Evolutionary conservation across 2,329 filamentous ascomycete species (phyloP).

Genomic region (Lithohypha guttulata): DNA sequence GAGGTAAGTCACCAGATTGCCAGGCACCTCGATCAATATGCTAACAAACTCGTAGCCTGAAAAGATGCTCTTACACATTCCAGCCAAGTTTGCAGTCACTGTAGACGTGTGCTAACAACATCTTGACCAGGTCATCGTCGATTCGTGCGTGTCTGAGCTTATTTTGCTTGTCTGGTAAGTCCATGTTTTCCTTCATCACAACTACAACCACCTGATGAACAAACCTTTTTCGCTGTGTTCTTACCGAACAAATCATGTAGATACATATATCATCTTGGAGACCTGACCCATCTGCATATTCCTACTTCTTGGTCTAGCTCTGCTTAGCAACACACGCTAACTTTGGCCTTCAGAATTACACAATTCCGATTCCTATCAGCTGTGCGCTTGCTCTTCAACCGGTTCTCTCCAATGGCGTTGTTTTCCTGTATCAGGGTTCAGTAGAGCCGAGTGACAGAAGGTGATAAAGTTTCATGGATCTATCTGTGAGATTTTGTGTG

Average conservation of each 20-base stretch:
- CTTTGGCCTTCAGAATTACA: too few relatives aligned
- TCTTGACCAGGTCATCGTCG: constrained; percentile 6
- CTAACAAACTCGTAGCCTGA: constrained; percentile 26
- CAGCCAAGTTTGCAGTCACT: constrained; percentile 17
- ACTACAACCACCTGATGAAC: constrained; percentile 44
- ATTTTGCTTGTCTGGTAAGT: constrained; percentile 1
- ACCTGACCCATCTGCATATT: too few relatives aligned
- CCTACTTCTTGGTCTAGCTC: too few relatives aligned
- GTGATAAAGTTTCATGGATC: too few relatives aligned
- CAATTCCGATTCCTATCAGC: too few relatives aligned
- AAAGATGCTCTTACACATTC: constrained; percentile 26
- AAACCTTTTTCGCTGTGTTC: constrained; percentile 53
- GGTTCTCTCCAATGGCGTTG: too few relatives aligned
- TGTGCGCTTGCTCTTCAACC: too few relatives aligned
- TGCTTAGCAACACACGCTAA: too few relatives aligned
- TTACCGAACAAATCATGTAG: constrained; percentile 51
- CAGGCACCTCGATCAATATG: background rate
- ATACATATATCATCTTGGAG: constrained; percentile 54
- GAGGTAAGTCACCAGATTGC: constrained; percentile 36
- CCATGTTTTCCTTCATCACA: constrained; percentile 11
- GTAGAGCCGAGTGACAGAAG: too few relatives aligned
- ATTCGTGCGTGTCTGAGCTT: constrained; percentile 2
- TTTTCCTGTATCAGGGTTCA: too few relatives aligned
- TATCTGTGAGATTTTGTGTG: too few relatives aligned
- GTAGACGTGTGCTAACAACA: constrained; percentile 8